Evolutionary conservation across 2,329 filamentous ascomycete genomes (phyloP).

Genomic region (Pseudogymnoascus sp.): DNA sequence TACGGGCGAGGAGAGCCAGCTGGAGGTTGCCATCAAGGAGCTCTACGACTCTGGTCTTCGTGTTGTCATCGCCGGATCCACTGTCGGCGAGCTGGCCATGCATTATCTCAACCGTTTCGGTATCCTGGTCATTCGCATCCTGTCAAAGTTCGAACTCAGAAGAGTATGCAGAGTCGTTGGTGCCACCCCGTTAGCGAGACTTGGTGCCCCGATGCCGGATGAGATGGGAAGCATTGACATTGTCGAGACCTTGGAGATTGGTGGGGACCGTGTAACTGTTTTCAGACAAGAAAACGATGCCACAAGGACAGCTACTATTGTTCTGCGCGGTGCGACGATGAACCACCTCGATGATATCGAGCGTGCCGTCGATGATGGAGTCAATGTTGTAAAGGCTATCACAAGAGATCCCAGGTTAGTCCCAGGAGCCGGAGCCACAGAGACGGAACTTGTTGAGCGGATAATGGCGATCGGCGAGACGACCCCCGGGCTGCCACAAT

Average conservation of each 20-base stretch:
- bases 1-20: conserved; percentile 88
- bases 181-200: conserved; percentile 87
- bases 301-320: conserved; percentile 87
- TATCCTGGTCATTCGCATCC: conserved; percentile 91
- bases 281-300: conserved; percentile 93
- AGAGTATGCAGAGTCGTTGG: conserved; percentile 93
- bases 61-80: conserved; percentile 84
- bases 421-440: conserved; percentile 87
- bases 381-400: conserved; percentile 98
- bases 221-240: conserved; percentile 95
- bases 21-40: conserved; percentile 89
- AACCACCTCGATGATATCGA: conserved; percentile 97
- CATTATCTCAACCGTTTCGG: conserved; percentile 98
- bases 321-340: conserved; percentile 90
- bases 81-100: conserved; percentile 89
- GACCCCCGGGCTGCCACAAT: conserved; percentile 86
- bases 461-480: conserved; percentile 86
- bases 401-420: conserved; percentile 88
- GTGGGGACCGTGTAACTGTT: conserved; percentile 93
- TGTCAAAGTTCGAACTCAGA: conserved; percentile 96
- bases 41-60: conserved; percentile 88
- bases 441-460: conserved; percentile 87
- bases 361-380: conserved; percentile 92
- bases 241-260: conserved; percentile 95
- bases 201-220: conserved; percentile 98